Conservation (phyloP, 169 alveolate genomes). For the Cryptosporidium parvum region DNA sequence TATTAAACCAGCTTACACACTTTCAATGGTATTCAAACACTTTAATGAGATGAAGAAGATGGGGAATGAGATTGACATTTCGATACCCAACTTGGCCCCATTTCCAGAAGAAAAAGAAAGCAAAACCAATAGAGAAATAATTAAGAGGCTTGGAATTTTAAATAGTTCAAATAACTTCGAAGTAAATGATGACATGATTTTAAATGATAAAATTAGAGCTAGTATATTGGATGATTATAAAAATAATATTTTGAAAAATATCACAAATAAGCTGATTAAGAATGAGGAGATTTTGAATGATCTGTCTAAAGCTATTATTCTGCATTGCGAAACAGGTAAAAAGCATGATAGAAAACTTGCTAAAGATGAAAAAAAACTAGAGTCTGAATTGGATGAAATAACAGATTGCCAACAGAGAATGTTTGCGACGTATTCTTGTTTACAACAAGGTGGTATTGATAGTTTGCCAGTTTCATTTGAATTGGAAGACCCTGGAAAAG, state of each 20-base stretch:
- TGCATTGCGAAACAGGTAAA: slow-evolving; percentile 68
- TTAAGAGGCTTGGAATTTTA: background rate
- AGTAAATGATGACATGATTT: slow-evolving; percentile 18
- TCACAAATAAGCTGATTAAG: slow-evolving; percentile 16
- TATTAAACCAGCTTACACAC: slow-evolving; percentile 62
- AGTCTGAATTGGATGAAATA: slow-evolving; percentile 54
- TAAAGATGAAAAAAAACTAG: slow-evolving; percentile 56
- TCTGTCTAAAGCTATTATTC: slow-evolving; percentile 35
- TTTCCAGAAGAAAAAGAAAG: slow-evolving; percentile 53
- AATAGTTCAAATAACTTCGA: slow-evolving; percentile 5
- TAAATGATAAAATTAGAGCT: slow-evolving; percentile 36
- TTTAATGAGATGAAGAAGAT: slow-evolving; percentile 68
- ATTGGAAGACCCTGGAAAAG: slow-evolving; percentile 67
- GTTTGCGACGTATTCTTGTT: slow-evolving; percentile 75
- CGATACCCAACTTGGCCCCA: slow-evolving; percentile 52
- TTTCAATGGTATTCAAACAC: slow-evolving; percentile 55
- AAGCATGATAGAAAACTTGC: slow-evolving; percentile 36
- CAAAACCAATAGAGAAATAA: background rate
- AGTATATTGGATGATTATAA: slow-evolving; percentile 32
- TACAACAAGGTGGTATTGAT: slow-evolving; percentile 75
- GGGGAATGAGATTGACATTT: slow-evolving; percentile 51
- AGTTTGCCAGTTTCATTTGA: slow-evolving; percentile 75
- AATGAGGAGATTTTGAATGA: slow-evolving; percentile 65
- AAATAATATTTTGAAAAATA: slow-evolving; percentile 15
- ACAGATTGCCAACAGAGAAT: slow-evolving; percentile 75